Percentiles rank a stretch among this genome's conserved stretches.
Conservation (phyloP, 2,329 filamentous ascomycete species). For the Didymella segeticola region DNA sequence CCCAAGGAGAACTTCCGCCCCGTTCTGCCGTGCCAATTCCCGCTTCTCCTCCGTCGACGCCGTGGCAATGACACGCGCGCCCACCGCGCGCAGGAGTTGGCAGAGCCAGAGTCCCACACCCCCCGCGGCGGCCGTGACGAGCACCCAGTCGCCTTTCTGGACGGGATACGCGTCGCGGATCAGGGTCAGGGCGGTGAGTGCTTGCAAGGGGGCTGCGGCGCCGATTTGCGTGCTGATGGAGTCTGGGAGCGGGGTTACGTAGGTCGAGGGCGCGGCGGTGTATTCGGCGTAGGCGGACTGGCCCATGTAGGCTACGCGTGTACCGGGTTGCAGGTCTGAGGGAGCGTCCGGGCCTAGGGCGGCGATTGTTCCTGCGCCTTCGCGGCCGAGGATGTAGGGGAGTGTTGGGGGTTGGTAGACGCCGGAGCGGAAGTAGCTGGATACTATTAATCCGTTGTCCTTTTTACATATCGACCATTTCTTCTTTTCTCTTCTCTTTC, state of each 20-base stretch:
- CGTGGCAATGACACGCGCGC: constrained; percentile 80
- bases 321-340: constrained; percentile 67
- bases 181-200: constrained; percentile 81
- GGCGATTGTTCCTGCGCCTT: constrained; percentile 76
- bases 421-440: constrained; percentile 81
- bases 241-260: constrained; percentile 69
- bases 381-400: constrained; percentile 80
- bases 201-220: constrained; percentile 77
- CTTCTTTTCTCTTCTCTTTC: too few relatives aligned
- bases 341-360: constrained; percentile 61
- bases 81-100: constrained; percentile 75
- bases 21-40: constrained; percentile 70
- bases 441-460: not conserved
- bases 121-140: constrained; percentile 86
- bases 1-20: constrained; percentile 75
- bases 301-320: constrained; percentile 74
- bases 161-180: constrained; percentile 76
- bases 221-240: constrained; percentile 67
- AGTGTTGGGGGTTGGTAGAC: constrained; percentile 74
- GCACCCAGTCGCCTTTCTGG: constrained; percentile 77
- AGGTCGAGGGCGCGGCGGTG: constrained; percentile 59
- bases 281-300: constrained; percentile 66
- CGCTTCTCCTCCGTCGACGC: constrained; percentile 77
- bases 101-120: constrained; percentile 75
- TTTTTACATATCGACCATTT: not conserved